Base-by-base conservation (phyloP, 2,329 filamentous ascomycete species). In the Scopulariopsis brevicaulis region DNA sequence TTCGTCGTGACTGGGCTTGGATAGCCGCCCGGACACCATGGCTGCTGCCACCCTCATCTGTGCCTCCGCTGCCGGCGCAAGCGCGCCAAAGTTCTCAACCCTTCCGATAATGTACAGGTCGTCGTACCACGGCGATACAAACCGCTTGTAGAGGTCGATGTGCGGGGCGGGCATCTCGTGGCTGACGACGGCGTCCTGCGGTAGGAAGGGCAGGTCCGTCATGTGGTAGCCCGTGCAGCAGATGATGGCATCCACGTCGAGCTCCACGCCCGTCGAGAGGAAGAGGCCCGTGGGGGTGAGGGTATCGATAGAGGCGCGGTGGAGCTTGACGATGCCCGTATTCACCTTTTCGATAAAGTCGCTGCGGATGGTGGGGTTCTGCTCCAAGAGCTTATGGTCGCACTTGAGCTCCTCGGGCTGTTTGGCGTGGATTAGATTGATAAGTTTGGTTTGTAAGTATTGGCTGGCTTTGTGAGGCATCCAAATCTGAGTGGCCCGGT, bases 311-410 rank as follows among this genome's bases (percentile, higher is more conserved):
- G 69, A 70, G 2, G 64, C 68, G 7, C 60, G 55, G 12, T 66
- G 65, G 12, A 76, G 64, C 59, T 71, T 73, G 59, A 76, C 70
- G 58, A 70, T 70, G 10, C 74, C 73, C 15, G 65, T 68, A 18
- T 65, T 66, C 0, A 73, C 74, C 22, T 73, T 70, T 57, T 77
- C 73, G 28, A 75, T 69, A 62, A 75, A 76, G 60, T 73, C 75
- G 15, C 71, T 69, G 2, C 74, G 55, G 34, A 73, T 58, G 2
- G 69, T 70, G 15, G 67, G 64, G 62, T 69, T 71, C 48, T 71
- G 69, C 55, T 66, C 65, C 20, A 70, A 59, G 48, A 74, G 60
- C 10, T 61, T 61, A 63, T 74, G 70, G 5, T 68, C 62, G 14
- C 72, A 68, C 55, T 64, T 61, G 25, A 74, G 64, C 3, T 61